These are phyloP conservation scores for Actinomortierella ambigua DNA, from an alignment of 371 early-diverging fungal genomes.

Conservation along the genomic window DNA sequence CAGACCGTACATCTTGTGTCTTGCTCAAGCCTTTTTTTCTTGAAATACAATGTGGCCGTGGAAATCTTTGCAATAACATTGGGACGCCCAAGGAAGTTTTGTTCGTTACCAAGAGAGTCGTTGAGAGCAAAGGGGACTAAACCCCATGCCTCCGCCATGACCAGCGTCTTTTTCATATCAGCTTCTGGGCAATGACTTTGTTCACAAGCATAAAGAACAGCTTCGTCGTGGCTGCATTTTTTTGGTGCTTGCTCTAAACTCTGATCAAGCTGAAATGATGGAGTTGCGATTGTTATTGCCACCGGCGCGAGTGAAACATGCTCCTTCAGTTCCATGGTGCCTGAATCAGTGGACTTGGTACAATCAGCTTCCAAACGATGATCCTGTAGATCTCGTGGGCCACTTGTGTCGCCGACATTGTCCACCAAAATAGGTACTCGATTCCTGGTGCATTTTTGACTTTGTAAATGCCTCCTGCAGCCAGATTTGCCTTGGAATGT, in stretches of 20 bases:
- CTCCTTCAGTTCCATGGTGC: neutral
- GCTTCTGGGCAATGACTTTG: conserved; percentile 1
- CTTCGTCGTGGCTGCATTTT: neutral
- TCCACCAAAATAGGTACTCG: no score
- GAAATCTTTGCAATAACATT: conserved; percentile 1
- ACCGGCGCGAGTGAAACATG: neutral
- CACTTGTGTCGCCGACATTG: no score
- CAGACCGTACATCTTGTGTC: neutral
- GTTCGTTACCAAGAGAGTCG: conserved; percentile 2
- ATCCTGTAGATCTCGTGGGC: no score
- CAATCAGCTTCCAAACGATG: no score
- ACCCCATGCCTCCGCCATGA: conserved; percentile 3
- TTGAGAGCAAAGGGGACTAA: conserved; percentile 2
- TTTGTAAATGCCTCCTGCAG: no score
- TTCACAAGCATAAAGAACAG: conserved; percentile 4
- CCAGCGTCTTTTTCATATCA: conserved; percentile 1
- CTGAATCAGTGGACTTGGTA: conserved; percentile 3
- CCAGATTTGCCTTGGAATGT: no score
- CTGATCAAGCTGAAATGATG: neutral
- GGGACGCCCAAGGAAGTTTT: conserved; percentile 4
- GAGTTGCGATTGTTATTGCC: neutral
- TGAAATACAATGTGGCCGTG: conserved; percentile 1
- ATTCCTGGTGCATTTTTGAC: no score
- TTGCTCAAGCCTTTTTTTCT: neutral
- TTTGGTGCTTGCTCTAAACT: neutral